Evolutionary conservation across 306 rosid species (phyloP), one percentile per base, ranked within the genome.

Genomic region (Acacia crassicarpa): DNA sequence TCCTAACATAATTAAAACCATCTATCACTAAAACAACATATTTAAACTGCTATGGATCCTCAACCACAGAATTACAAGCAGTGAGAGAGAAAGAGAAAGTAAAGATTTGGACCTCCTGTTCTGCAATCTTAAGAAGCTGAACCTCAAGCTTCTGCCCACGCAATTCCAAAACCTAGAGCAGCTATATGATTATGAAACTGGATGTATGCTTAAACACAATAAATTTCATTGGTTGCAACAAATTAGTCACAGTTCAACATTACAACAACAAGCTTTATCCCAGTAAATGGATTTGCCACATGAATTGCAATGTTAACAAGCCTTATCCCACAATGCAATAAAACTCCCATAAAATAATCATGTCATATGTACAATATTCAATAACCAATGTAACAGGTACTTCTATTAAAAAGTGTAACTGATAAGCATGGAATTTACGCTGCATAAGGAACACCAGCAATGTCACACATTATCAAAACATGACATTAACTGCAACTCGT

Each of bases 91-190:
- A 15, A n/a, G 43, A 32, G n/a, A 15, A 32, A 61, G 32, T 46
- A 67, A 20, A 30, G 43, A 75, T 75, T 30, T 51, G 43, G 8
- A 88, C 91, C 91, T 94, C 89, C 77, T 89, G 73, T 85, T 92
- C 87, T 1, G 97, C 99, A 78, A 93, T 91, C 81, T 84, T 83
- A 33, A 95, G 85, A 44, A 95, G 94, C 89, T 70, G 81, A 48
- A 74, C 62, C 87, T 95, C 99, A 9, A 95, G 98, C 86, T 91
- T 93, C 75, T 92, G 89, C 79, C 99, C 98, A 72, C 93, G 91
- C 86, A 95, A 78, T 85, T 91, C 90, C 93, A 95, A 84, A 67
- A 93, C 97, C 99, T 95, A 68, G 17, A 71, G 33, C 54, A 83
- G 74, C 72, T 67, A 69, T 54, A 72, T 16, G 83, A n/a, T 56